These are phyloP conservation scores for Boletus rubroflammeus DNA, from an alignment of 768 basidiomycete genomes.

Conservation along the genomic window DNA sequence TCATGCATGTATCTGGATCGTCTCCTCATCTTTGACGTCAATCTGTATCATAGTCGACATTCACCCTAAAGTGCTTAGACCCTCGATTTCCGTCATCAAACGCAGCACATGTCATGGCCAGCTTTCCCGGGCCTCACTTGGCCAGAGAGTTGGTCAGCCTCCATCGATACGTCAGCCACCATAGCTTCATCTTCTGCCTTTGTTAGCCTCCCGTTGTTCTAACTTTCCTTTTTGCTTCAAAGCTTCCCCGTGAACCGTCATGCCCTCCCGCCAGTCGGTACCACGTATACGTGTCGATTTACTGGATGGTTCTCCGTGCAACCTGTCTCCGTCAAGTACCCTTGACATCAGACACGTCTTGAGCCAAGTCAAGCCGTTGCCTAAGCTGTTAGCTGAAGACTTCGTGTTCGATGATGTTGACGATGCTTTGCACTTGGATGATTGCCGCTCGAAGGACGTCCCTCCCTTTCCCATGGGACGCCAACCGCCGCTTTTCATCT, in stretches of 20 bases:
- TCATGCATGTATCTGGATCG: slow-evolving; percentile 18
- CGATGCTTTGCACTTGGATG: slow-evolving; percentile 7
- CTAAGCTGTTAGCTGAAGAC: slow-evolving; percentile 23
- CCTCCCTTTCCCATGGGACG: slow-evolving; percentile 32
- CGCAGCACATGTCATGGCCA: background rate
- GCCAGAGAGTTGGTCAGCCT: slow-evolving; percentile 19
- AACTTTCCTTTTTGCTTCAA: slow-evolving; percentile 5
- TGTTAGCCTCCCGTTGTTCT: slow-evolving; percentile 8
- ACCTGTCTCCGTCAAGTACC: slow-evolving; percentile 21
- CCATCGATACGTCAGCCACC: slow-evolving; percentile 22
- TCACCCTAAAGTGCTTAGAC: background rate
- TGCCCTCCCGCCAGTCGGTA: slow-evolving; percentile 15
- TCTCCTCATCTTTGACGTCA: slow-evolving; percentile 7
- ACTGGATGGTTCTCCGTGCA: slow-evolving; percentile 10
- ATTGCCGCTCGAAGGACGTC: slow-evolving; percentile 17
- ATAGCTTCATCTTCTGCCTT: background rate
- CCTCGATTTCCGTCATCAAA: background rate
- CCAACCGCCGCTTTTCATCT: slow-evolving; percentile 28
- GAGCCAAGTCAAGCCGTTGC: slow-evolving; percentile 7
- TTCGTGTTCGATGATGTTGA: slow-evolving; percentile 16
- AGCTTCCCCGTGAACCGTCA: slow-evolving; percentile 9
- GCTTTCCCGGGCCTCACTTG: background rate
- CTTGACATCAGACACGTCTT: slow-evolving; percentile 27
- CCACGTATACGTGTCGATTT: slow-evolving; percentile 24
- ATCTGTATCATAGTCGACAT: slow-evolving; percentile 7